These are phyloP conservation scores for Leccinellum luteum DNA, from an alignment of 768 basidiomycete species.

Conservation along the genomic window DNA sequence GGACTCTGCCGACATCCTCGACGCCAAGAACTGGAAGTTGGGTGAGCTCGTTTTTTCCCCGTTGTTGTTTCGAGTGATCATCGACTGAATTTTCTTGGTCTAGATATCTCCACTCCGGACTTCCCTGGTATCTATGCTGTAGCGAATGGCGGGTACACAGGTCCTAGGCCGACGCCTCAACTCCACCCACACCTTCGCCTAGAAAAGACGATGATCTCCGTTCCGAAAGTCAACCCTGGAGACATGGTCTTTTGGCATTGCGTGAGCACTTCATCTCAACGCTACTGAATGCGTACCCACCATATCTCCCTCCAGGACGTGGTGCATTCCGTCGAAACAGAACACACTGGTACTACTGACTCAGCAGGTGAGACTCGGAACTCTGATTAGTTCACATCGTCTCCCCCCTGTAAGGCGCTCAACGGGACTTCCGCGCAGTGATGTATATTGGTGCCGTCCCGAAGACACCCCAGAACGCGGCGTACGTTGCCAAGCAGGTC, in stretches of 20 bases:
- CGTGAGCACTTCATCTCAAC: slow-evolving; percentile 26
- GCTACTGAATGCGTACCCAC: not conserved
- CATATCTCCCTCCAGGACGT: slow-evolving; percentile 34
- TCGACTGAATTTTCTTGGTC: slow-evolving; percentile 3
- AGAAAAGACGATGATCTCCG: slow-evolving; percentile 62
- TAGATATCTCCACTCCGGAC: slow-evolving; percentile 46
- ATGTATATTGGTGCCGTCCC: slow-evolving; percentile 81
- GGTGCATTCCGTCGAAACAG: slow-evolving; percentile 45
- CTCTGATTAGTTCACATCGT: not conserved
- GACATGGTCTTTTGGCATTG: slow-evolving; percentile 82
- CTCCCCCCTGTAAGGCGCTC: not conserved
- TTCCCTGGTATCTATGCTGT: slow-evolving; percentile 47
- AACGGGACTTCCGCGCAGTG: slow-evolving; percentile 36
- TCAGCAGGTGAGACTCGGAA: slow-evolving; percentile 45
- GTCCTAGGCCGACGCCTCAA: slow-evolving; percentile 48
- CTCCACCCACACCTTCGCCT: slow-evolving; percentile 69
- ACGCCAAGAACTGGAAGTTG: slow-evolving; percentile 54
- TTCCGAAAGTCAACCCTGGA: slow-evolving; percentile 70
- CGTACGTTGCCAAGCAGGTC: slow-evolving; percentile 61
- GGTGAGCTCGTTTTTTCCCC: slow-evolving; percentile 29
- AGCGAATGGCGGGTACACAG: slow-evolving; percentile 25
- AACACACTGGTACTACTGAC: slow-evolving; percentile 53
- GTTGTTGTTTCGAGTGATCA: slow-evolving; percentile 20
- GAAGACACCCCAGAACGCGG: slow-evolving; percentile 55
- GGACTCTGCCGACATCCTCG: slow-evolving; percentile 41